Evolutionary conservation across 2,329 filamentous ascomycete genomes (phyloP).

Genomic region (Claviceps spartinae): DNA sequence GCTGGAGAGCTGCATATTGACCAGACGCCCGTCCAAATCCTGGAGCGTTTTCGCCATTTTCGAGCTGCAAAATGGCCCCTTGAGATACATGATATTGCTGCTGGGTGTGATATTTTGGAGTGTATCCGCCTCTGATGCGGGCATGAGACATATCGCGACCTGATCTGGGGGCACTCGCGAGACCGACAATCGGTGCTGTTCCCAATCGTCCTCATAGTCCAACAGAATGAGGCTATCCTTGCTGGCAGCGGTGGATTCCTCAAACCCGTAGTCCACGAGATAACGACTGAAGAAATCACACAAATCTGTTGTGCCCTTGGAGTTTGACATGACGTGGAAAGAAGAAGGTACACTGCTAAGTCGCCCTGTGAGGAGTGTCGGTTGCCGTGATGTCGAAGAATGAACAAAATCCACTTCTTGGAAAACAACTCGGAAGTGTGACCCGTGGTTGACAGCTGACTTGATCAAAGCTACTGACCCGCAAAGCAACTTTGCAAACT

Average conservation of each 20-base stretch:
- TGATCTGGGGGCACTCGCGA: not conserved
- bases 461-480: slow-evolving; percentile 23
- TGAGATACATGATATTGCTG: not conserved
- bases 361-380: not conserved
- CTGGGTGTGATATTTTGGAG: not conserved
- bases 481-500: slow-evolving; percentile 27
- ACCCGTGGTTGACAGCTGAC: not conserved
- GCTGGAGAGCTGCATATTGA: not conserved
- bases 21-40: not conserved
- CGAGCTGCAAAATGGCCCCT: not conserved
- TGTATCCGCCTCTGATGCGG: not conserved
- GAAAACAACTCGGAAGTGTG: not conserved
- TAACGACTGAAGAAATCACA: not conserved
- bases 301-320: not conserved
- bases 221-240: not conserved
- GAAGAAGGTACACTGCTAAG: not conserved
- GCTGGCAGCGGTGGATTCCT: not conserved
- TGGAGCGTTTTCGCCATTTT: not conserved
- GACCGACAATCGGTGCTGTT: not conserved
- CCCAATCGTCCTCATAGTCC: not conserved
- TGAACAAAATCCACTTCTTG: not conserved
- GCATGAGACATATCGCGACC: not conserved
- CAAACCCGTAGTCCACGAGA: slow-evolving; percentile 3
- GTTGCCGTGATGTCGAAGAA: not conserved
- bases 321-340: not conserved